Percentiles rank a stretch among this genome's conserved stretches.
Conservation (phyloP, 768 basidiomycete species). For the Hygrophoropsis aurantiaca region DNA sequence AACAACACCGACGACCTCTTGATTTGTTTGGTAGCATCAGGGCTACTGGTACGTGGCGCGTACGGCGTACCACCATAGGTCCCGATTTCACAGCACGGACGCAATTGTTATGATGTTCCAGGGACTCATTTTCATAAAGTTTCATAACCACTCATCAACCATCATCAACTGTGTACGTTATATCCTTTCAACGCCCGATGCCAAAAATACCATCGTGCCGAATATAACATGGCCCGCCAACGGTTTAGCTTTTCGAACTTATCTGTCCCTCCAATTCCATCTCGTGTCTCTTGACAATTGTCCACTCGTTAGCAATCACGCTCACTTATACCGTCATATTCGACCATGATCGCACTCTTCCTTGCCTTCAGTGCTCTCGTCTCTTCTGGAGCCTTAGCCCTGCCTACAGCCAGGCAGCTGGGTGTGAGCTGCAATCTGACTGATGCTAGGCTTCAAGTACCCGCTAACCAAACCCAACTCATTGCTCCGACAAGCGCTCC, state of each 20-base stretch:
- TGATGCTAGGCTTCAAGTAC: slow-evolving; percentile 21
- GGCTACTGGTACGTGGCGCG: no score
- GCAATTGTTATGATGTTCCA: no score
- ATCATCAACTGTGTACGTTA: no score
- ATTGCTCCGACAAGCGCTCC: slow-evolving; percentile 34
- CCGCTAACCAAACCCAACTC: slow-evolving; percentile 31
- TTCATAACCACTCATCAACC: no score
- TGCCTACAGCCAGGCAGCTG: neutral
- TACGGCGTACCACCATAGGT: no score
- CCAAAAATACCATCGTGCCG: no score
- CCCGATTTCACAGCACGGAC: no score
- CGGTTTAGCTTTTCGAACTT: neutral
- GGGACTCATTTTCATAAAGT: no score
- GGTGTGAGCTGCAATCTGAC: slow-evolving; percentile 20
- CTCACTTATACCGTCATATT: neutral
- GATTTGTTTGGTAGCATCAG: no score
- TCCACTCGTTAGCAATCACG: neutral
- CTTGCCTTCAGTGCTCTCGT: neutral
- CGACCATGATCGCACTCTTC: neutral
- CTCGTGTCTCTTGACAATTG: neutral
- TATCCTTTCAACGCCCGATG: no score
- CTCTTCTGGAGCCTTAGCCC: neutral
- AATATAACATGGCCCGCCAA: no score
- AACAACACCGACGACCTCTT: no score
- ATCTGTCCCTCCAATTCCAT: neutral